Conservation (phyloP, 192 early-diverging fungal species). For the Obelidium mucronatum region DNA sequence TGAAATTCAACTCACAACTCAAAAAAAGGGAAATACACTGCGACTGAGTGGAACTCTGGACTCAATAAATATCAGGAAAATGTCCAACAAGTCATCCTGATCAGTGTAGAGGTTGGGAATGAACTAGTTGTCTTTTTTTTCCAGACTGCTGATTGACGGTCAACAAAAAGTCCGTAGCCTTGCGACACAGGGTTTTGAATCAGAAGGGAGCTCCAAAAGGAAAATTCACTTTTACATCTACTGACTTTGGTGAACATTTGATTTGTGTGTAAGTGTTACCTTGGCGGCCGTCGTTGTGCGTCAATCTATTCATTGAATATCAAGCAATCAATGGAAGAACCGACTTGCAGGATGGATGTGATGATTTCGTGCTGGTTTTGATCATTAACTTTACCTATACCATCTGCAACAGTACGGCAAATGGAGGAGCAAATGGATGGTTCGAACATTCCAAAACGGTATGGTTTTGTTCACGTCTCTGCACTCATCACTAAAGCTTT, state of each 20-base stretch:
- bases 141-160: too few species aligned
- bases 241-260: constrained; percentile 86
- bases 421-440: constrained; percentile 40
- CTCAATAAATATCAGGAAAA: constrained; percentile 34
- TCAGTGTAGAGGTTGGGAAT: constrained; percentile 46
- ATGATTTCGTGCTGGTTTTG: constrained; percentile 3
- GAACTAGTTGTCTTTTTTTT: background rate
- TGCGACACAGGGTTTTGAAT: constrained; percentile 76
- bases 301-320: background rate
- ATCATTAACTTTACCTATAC: background rate
- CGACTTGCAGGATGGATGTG: too few species aligned
- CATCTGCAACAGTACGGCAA: constrained; percentile 24
- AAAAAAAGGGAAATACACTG: constrained; percentile 64
- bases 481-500: constrained; percentile 19
- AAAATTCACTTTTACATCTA: constrained; percentile 90
- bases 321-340: too few species aligned
- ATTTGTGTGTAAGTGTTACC: constrained; percentile 78
- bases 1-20: background rate
- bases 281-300: constrained; percentile 10
- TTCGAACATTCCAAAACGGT: constrained; percentile 74
- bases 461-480: too few species aligned
- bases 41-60: constrained; percentile 79
- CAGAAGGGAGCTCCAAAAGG: constrained; percentile 77
- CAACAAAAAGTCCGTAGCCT: constrained; percentile 67
- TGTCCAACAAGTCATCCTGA: constrained; percentile 31